Percentiles rank a stretch among this genome's conserved stretches.
Conservation (phyloP, 305 asterid species). For the Nicotiana rustica region DNA sequence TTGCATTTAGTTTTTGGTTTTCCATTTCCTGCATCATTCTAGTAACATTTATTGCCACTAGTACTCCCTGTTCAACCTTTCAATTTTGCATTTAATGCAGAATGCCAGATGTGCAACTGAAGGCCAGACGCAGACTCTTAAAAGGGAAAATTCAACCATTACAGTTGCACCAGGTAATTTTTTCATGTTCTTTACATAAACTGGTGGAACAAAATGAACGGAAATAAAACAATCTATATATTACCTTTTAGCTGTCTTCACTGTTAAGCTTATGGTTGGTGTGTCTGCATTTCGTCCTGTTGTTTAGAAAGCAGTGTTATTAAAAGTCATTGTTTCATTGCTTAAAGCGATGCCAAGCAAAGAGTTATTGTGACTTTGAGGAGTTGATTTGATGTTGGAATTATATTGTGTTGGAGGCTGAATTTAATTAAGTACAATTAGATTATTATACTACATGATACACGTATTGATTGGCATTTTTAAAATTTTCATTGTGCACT, state of each 20-base stretch:
- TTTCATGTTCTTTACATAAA: neutral
- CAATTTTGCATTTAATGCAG: slow-evolving; percentile 44
- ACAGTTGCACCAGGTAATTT: slow-evolving; percentile 82
- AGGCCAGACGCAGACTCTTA: slow-evolving; percentile 76
- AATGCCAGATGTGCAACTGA: slow-evolving; percentile 65
- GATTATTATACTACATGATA: too few species aligned
- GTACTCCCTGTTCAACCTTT: neutral
- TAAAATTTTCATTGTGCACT: too few species aligned
- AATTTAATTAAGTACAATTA: too few species aligned
- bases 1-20: neutral
- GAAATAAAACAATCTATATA: neutral
- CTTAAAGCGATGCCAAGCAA: neutral
- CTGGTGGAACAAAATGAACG: neutral
- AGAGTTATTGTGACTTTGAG: too few species aligned
- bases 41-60: neutral
- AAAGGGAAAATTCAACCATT: slow-evolving; percentile 72
- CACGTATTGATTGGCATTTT: too few species aligned
- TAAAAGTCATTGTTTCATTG: neutral
- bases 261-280: neutral
- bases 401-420: too few species aligned
- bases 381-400: too few species aligned
- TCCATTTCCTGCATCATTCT: neutral
- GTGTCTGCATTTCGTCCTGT: neutral
- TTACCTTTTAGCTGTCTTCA: neutral
- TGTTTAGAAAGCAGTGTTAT: neutral